Conservation (phyloP, 192 early-diverging fungal species). For the Helicostylum pulchrum region DNA sequence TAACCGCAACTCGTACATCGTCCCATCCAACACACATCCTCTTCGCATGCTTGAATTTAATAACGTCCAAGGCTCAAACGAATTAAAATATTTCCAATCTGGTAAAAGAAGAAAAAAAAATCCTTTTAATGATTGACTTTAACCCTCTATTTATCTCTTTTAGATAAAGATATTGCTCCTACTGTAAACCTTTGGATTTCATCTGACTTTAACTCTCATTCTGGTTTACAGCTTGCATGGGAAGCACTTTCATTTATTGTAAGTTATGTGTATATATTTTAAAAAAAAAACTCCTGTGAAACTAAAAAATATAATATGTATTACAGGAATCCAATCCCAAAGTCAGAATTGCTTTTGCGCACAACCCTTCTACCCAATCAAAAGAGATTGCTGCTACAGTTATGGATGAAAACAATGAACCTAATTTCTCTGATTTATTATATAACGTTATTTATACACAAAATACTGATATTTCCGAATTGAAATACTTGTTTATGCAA, state of each 20-base stretch:
- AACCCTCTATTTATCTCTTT: neutral
- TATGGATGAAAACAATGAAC: neutral
- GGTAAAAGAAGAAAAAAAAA: neutral
- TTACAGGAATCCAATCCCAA: slow-evolving; percentile 30
- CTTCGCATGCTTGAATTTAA: slow-evolving; percentile 39
- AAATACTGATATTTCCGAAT: neutral
- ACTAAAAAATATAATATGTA: no score
- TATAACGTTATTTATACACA: slow-evolving; percentile 12
- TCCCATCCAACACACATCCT: slow-evolving; percentile 44
- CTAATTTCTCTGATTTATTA: slow-evolving; percentile 15
- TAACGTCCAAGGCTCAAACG: neutral
- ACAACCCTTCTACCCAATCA: slow-evolving; percentile 36
- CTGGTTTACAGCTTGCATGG: slow-evolving; percentile 50
- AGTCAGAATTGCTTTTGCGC: slow-evolving; percentile 50
- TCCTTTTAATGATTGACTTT: neutral
- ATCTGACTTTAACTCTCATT: slow-evolving; percentile 50
- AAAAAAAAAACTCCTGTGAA: neutral
- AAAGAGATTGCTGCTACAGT: neutral
- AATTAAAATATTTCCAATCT: slow-evolving; percentile 8
- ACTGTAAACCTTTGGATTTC: slow-evolving; percentile 45
- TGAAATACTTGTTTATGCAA: slow-evolving; percentile 4
- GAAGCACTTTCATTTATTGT: slow-evolving; percentile 48
- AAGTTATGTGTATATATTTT: neutral
- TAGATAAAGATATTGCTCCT: slow-evolving; percentile 12
- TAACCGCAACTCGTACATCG: slow-evolving; percentile 66